Conservation (phyloP, 2,329 filamentous ascomycete species). For the Penicillium sp. region DNA sequence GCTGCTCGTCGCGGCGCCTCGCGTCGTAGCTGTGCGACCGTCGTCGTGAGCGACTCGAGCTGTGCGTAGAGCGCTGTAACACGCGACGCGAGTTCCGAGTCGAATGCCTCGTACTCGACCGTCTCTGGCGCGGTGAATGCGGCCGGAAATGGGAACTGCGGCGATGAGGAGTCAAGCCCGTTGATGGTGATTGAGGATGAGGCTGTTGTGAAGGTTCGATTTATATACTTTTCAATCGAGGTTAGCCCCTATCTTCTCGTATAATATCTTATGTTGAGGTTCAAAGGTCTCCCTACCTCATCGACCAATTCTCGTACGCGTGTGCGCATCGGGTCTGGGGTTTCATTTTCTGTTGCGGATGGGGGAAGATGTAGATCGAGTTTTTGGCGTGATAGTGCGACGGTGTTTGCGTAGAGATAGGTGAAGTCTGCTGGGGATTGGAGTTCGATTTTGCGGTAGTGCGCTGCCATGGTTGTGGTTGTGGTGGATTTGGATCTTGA, state of each 20-base stretch:
- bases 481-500: too few relatives aligned
- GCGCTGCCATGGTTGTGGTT: slow-evolving; percentile 27
- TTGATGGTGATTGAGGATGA: slow-evolving; percentile 45
- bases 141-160: slow-evolving; percentile 29
- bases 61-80: slow-evolving; percentile 45
- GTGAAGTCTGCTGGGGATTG: slow-evolving; percentile 47
- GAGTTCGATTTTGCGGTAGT: slow-evolving; percentile 49
- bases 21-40: slow-evolving; percentile 43
- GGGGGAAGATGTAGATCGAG: slow-evolving; percentile 46
- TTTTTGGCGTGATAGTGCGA: slow-evolving; percentile 43
- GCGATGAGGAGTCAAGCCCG: slow-evolving; percentile 39
- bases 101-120: slow-evolving; percentile 46
- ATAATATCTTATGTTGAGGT: too few relatives aligned
- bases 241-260: too few relatives aligned
- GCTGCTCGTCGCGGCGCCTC: slow-evolving; percentile 42
- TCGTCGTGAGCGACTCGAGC: slow-evolving; percentile 44
- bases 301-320: slow-evolving; percentile 40
- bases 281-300: slow-evolving; percentile 27
- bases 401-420: slow-evolving; percentile 45
- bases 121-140: slow-evolving; percentile 38
- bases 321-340: slow-evolving; percentile 42
- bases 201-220: slow-evolving; percentile 41
- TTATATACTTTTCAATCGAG: slow-evolving; percentile 39
- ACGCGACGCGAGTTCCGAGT: slow-evolving; percentile 39
- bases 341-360: slow-evolving; percentile 36